Base-by-base conservation (phyloP, 495 filamentous ascomycete species). In the Penicillium cosmopolitanum region DNA sequence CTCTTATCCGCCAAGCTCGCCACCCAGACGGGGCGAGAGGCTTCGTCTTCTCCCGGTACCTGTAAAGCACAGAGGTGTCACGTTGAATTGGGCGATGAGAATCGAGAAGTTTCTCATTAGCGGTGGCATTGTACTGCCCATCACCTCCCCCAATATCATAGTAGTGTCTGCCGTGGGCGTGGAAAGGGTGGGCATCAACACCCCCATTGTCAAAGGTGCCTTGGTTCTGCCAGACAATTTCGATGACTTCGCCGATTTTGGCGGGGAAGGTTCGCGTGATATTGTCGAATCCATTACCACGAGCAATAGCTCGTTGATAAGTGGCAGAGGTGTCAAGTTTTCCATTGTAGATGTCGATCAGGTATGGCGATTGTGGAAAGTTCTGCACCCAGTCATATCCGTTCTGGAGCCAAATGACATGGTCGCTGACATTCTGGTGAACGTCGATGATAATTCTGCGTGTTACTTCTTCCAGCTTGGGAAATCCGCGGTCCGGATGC, bases 121-220 rank as follows among this genome's bases (percentile, higher is more conserved):
- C 76, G 0, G 71, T 74, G 0, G 79, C 66, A 55, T 86, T 72
- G 64, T 86, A 87, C 4, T 66, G 73, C 5, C 86, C 86, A 15
- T 79, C 76, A 1, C 86, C 85, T 51, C 76, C 66, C 12, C 86
- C 86, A 11, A 87, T 67, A 63, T 87, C 85, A 64, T 80, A 87
- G 57, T 77, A 78, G 60, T 86, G 85, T 44, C 77, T 67, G 9
- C 84, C 83, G 64, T 87, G 86, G 0, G 72, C 77, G 61, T 88
- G 86, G 69, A 82, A 87, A 4, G 86, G 86, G 55, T 89, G 86
- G 2, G 74, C 73, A 51, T 87, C 81, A n/a, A 84, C 70, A 3
- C 74, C 72, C 7, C 81, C 83, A 9, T 62, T 65, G n/a, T 64
- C 53, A 6, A 57, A 57, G 11, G 58, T 60, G 0, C 79, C 80